Evolutionary conservation across 2,329 filamentous ascomycete species (phyloP), one percentile per base, ranked within the genome.

Genomic region (Microdochium nivale): DNA sequence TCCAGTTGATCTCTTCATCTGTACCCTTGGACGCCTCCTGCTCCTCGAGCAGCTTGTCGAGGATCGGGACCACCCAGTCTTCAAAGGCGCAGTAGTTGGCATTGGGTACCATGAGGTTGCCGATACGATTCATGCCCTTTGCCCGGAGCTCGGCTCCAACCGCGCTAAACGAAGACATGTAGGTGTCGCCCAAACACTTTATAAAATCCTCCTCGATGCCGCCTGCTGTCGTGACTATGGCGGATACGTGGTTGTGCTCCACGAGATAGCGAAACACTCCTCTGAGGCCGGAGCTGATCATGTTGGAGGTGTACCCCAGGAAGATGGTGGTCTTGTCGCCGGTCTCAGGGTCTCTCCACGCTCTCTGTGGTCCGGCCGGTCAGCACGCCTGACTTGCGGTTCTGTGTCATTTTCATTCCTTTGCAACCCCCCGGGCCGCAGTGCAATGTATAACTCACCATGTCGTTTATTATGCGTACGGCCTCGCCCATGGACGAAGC

Each of bases 151-250:
- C 80, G 9, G 87, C 85, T 14, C 94, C 94, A 1, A 79, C 72
- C 0, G 88, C 84, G 49, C 79, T 81, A 71, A 97, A 99, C 1
- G 88, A 85, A 46, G 90, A 89, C 65, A 97, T 83, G 69, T 96
- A 99, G 0, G 94, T 99, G 50, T 90, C 86, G 11, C 87, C 94
- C 2, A 99, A 83, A 62, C 94, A 99, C 74, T 99, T 99, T 78
- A 99, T 99, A 53, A 99, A 84, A 69, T 99, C 94, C 67, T 99
- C 94, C 69, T 99, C 94, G 50, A 99, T 82, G 49, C 94, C 94
- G 46, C 94, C 94, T 0, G 94, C 94, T 0, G 94, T 96, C 24
- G 94, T 96, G 54, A 99, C 94, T 62, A 99, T 89, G 58, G 87
- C 88, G 1, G 90, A 94, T 56, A 99, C 84, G 66, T 97, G 91